Conservation (phyloP, 768 basidiomycete species). For the Podaxis sp. region DNA sequence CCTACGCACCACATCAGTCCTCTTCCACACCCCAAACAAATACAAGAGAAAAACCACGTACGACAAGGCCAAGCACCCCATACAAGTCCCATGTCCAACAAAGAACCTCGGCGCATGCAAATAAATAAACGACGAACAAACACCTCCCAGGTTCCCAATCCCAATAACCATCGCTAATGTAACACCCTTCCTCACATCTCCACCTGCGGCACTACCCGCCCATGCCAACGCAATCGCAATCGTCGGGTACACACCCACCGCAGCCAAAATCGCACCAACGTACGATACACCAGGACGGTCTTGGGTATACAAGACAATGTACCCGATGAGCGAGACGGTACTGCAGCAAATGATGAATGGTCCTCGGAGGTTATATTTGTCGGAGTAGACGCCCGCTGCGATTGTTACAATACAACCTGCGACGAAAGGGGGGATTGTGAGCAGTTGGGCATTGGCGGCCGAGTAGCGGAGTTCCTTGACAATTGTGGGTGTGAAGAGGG, state of each 20-base stretch:
- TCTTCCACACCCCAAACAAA: neutral
- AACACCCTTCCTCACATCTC: slow-evolving; percentile 43
- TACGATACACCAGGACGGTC: slow-evolving; percentile 37
- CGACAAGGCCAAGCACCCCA: slow-evolving; percentile 32
- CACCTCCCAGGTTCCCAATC: slow-evolving; percentile 52
- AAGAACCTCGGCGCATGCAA: slow-evolving; percentile 34
- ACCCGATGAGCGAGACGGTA: slow-evolving; percentile 48
- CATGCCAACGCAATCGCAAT: slow-evolving; percentile 50
- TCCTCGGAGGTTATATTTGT: slow-evolving; percentile 40
- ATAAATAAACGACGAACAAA: slow-evolving; percentile 39
- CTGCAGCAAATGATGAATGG: slow-evolving; percentile 46
- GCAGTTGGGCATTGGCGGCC: slow-evolving; percentile 46
- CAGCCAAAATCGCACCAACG: slow-evolving; percentile 46
- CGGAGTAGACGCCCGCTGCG: slow-evolving; percentile 38
- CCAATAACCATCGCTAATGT: slow-evolving; percentile 53
- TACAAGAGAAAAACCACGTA: slow-evolving; percentile 18
- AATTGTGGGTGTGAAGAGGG: slow-evolving; percentile 52
- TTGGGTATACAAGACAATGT: slow-evolving; percentile 44
- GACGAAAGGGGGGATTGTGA: slow-evolving; percentile 51
- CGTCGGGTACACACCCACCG: slow-evolving; percentile 51
- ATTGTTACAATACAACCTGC: slow-evolving; percentile 45
- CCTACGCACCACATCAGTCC: slow-evolving; percentile 15
- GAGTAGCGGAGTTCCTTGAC: slow-evolving; percentile 45
- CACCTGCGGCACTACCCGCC: slow-evolving; percentile 54
- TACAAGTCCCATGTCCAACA: slow-evolving; percentile 33